Evolutionary conservation across 257 asterid species (phyloP).

Genomic region (Primulina eburnea): DNA sequence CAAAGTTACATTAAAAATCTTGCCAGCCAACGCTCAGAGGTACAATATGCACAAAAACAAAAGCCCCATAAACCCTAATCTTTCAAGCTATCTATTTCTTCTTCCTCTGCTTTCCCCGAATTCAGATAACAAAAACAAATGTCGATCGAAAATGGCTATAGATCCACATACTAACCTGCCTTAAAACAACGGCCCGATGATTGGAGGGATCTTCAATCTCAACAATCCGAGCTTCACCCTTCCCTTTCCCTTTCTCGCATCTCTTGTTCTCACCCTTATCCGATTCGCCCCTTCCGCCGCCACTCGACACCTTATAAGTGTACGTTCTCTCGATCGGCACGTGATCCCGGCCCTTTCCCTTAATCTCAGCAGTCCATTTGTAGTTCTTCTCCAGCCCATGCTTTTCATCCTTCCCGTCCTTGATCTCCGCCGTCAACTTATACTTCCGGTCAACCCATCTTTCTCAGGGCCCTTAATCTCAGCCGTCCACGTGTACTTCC

Average conservation of each 20-base stretch:
- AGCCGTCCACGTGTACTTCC: slow-evolving; percentile 84
- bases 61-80: not conserved
- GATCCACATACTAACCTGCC: slow-evolving; percentile 50
- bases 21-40: not conserved
- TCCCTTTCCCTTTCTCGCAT: slow-evolving; percentile 35
- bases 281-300: slow-evolving; percentile 24
- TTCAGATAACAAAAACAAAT: not conserved
- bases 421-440: slow-evolving; percentile 67
- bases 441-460: slow-evolving; percentile 60
- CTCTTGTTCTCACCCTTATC: slow-evolving; percentile 31
- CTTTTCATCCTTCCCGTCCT: slow-evolving; percentile 50
- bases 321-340: slow-evolving; percentile 51
- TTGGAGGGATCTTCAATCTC: slow-evolving; percentile 66
- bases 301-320: slow-evolving; percentile 50
- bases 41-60: not conserved
- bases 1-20: not conserved
- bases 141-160: not conserved
- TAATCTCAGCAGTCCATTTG: slow-evolving; percentile 72
- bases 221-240: slow-evolving; percentile 46
- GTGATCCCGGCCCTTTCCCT: slow-evolving; percentile 48
- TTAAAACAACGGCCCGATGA: slow-evolving; percentile 61
- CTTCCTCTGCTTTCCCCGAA: not conserved
- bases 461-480: slow-evolving; percentile 68
- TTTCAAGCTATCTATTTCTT: too few species aligned
- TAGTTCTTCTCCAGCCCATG: slow-evolving; percentile 47